Conservation (phyloP, 257 asterid genomes). For the Paraleonurus japonicus region DNA sequence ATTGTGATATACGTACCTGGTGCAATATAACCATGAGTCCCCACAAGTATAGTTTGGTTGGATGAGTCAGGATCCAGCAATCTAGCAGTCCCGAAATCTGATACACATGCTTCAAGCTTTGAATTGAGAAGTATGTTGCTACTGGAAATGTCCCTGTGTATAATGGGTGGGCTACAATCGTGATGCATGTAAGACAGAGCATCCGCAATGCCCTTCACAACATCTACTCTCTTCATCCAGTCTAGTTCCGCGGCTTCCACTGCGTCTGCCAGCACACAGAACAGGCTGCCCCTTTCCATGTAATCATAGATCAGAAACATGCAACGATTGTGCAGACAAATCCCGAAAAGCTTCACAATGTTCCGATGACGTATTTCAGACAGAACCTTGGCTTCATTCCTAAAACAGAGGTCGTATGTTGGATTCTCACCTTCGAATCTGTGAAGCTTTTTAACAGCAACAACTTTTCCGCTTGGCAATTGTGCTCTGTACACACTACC, state of each 20-base stretch:
- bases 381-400: not conserved
- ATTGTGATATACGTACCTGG: slow-evolving; percentile 20
- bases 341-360: not conserved
- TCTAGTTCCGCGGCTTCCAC: not conserved
- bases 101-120: slow-evolving; percentile 18
- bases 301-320: not conserved
- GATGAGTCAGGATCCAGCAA: slow-evolving; percentile 24
- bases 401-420: not conserved
- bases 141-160: slow-evolving; percentile 28
- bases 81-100: slow-evolving; percentile 32
- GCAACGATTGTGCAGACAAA: not conserved
- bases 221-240: slow-evolving; percentile 22
- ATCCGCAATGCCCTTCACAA: slow-evolving; percentile 15
- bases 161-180: slow-evolving; percentile 23
- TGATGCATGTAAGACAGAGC: slow-evolving; percentile 28
- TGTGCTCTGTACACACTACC: not conserved
- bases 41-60: slow-evolving; percentile 18
- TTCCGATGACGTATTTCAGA: not conserved
- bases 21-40: slow-evolving; percentile 34
- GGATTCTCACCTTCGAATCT: not conserved
- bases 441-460: not conserved
- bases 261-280: not conserved
- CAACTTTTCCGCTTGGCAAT: not conserved
- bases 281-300: not conserved
- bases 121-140: slow-evolving; percentile 28